Evolutionary conservation across 2,329 filamentous ascomycete genomes (phyloP).

Genomic region (Achaetomium macrosporum): DNA sequence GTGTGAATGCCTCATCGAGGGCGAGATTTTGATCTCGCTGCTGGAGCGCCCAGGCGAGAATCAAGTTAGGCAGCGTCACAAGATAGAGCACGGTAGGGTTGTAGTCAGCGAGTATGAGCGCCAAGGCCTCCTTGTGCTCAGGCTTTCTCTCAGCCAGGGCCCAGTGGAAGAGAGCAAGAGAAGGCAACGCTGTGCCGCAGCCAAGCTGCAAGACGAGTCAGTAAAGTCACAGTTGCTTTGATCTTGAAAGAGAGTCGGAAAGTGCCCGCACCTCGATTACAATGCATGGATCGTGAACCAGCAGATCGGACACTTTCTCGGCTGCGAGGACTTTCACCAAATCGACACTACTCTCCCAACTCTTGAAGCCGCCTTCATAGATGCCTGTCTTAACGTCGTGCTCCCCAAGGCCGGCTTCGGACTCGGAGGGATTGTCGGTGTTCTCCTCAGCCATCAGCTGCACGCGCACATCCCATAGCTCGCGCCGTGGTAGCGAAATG

Average conservation of each 20-base stretch:
- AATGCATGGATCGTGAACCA: constrained; percentile 34
- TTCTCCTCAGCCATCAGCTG: constrained; percentile 71
- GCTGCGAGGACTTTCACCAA: constrained; percentile 61
- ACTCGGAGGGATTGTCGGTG: constrained; percentile 32
- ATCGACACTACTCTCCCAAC: constrained; percentile 81
- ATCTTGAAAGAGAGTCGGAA: not conserved
- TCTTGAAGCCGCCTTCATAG: constrained; percentile 85
- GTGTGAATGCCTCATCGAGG: constrained; percentile 41
- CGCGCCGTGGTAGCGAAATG: constrained; percentile 61
- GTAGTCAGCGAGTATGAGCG: constrained; percentile 70
- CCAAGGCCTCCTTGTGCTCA: constrained; percentile 34
- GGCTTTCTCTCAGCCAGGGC: constrained; percentile 28
- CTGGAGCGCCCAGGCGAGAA: constrained; percentile 61
- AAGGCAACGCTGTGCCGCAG: constrained; percentile 71
- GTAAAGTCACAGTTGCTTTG: constrained; percentile 9
- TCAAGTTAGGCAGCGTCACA: constrained; percentile 72
- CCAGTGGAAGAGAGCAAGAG: constrained; percentile 64
- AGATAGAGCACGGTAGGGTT: constrained; percentile 72
- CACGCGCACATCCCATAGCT: constrained; percentile 74
- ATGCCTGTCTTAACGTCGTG: constrained; percentile 75
- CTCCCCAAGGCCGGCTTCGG: constrained; percentile 50
- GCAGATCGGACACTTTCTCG: constrained; percentile 32
- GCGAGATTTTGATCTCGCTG: constrained; percentile 34
- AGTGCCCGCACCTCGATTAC: constrained; percentile 48
- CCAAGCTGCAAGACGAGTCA: constrained; percentile 52